A percentile compares a stretch with the other conserved stretches of the same genome.
These are phyloP conservation scores for Lachnum nothofagi DNA, from an alignment of 2,329 filamentous ascomycete genomes.

Conservation along the genomic window DNA sequence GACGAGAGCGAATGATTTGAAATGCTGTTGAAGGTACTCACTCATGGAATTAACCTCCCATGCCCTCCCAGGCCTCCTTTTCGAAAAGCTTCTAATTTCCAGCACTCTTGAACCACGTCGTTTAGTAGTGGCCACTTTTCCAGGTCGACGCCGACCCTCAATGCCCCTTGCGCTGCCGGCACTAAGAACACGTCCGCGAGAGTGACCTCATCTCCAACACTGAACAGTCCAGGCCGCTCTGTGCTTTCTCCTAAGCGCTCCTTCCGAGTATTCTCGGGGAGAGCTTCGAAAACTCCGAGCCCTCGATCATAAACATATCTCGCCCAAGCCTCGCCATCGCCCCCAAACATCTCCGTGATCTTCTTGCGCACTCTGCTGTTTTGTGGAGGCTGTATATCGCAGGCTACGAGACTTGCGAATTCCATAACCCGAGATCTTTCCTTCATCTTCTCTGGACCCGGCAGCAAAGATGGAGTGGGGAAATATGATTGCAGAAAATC, in stretches of 20 bases:
- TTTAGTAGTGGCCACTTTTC: slow-evolving; percentile 42
- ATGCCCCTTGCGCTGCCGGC: slow-evolving; percentile 53
- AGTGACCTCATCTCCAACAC: slow-evolving; percentile 49
- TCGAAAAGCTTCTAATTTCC: slow-evolving; percentile 45
- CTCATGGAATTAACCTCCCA: slow-evolving; percentile 11
- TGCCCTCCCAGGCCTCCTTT: slow-evolving; percentile 50
- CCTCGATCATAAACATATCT: slow-evolving; percentile 11
- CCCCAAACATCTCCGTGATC: slow-evolving; percentile 8
- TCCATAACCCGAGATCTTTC: slow-evolving; percentile 8
- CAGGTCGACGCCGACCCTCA: slow-evolving; percentile 50
- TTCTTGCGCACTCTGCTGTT: slow-evolving; percentile 6
- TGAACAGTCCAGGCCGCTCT: slow-evolving; percentile 34
- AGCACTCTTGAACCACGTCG: slow-evolving; percentile 42
- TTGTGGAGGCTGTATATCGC: slow-evolving; percentile 13
- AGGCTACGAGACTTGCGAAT: slow-evolving; percentile 12
- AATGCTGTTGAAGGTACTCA: not conserved
- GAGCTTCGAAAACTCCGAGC: slow-evolving; percentile 10
- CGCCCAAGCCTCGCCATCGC: slow-evolving; percentile 9
- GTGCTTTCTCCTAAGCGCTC: slow-evolving; percentile 35
- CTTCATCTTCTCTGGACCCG: not conserved
- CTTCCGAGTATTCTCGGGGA: slow-evolving; percentile 20
- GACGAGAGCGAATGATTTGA: not conserved
- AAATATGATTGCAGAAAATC: slow-evolving; percentile 15
- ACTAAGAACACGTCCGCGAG: slow-evolving; percentile 55
- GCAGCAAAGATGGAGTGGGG: slow-evolving; percentile 7